Conservation (phyloP, 805 yeast species). For the Metschnikowia baotianmanensis region DNA sequence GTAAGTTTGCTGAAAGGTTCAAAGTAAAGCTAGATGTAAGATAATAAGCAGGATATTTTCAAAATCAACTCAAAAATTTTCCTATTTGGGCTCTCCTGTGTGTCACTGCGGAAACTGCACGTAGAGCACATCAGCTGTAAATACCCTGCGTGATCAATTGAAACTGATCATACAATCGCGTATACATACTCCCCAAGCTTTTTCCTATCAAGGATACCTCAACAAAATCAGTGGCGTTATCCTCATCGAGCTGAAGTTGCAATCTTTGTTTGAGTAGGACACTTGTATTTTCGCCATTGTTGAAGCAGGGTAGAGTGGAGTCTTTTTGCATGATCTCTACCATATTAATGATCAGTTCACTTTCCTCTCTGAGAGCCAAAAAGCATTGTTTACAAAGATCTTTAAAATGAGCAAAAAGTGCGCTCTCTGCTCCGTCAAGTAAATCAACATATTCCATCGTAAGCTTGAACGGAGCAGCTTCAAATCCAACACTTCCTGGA, state of each 20-base stretch:
- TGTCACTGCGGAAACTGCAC: neutral
- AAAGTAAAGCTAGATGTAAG: too few species aligned
- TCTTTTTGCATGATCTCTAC: conserved; percentile 95
- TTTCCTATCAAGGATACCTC: conserved; percentile 73
- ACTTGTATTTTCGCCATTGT: conserved; percentile 81
- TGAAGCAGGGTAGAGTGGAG: conserved; percentile 87
- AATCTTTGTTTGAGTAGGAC: conserved; percentile 76
- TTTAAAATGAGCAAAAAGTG: conserved; percentile 58
- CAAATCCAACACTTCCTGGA: conserved; percentile 97
- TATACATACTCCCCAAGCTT: conserved; percentile 83
- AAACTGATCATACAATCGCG: conserved; percentile 91
- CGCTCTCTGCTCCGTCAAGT: conserved; percentile 74
- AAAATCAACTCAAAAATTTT: conserved; percentile 1
- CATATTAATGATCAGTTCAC: conserved; percentile 73
- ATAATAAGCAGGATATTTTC: neutral
- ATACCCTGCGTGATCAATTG: conserved; percentile 95
- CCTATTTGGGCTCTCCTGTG: neutral
- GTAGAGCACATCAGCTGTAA: conserved; percentile 39
- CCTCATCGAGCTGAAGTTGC: conserved; percentile 71
- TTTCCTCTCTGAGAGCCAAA: conserved; percentile 64
- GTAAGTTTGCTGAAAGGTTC: too few species aligned
- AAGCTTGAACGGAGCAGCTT: conserved; percentile 94
- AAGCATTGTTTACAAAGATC: conserved; percentile 69
- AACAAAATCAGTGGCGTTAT: conserved; percentile 73
- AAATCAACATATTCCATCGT: conserved; percentile 83